Evolutionary conservation across 352 stramenopile genomes (phyloP), one percentile per base, ranked within the genome.

Genomic region (Achlya hypogyna): DNA sequence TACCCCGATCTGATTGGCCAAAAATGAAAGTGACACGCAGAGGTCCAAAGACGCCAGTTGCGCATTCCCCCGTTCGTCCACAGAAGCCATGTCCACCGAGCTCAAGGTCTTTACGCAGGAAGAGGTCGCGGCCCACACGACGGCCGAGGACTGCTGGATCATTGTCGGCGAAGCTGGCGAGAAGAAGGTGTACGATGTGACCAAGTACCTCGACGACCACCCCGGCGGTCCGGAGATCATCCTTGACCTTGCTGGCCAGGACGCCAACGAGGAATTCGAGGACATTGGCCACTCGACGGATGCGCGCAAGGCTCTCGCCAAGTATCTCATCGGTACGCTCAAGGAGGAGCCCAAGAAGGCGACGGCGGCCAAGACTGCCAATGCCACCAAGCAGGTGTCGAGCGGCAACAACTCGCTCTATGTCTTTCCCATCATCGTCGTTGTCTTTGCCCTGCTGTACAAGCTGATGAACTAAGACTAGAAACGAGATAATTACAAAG

Each of bases 201-300:
- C 95, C 32, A 86, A 88, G 65, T 99, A 99, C 81, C 81, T 99
- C 59, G 95, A 99, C 73, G 96, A 99, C 78, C 97, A 99, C 80
- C 97, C 97, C 23, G 97, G 97, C 74, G 97, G 97, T 60, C 89
- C 96, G 10, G 96, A 99, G 81, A 97, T 99, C 67, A 92, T 99
- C 74, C 76, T 98, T 53, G 96, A 98, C 70, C 79, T 98, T 66
- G 91, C 89, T 32, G 93, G 93, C 54, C 78, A 91, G 72, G 92
- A 98, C 76, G 91, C 88, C 27, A 97, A 87, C 5, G 90, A 92
- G 60, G 91, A 95, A 63, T 98, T 98, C 71, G 82, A 99, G 73
- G 96, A 98, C 74, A 98, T 99, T 75, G 96, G 96, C 25, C 96
- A 99, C 82, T 98, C 96, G 52, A 97, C 96, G 53, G 95, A 98